Evolutionary conservation across 208 protist species (phyloP).

Genomic region (Leishmania lainsoni): DNA sequence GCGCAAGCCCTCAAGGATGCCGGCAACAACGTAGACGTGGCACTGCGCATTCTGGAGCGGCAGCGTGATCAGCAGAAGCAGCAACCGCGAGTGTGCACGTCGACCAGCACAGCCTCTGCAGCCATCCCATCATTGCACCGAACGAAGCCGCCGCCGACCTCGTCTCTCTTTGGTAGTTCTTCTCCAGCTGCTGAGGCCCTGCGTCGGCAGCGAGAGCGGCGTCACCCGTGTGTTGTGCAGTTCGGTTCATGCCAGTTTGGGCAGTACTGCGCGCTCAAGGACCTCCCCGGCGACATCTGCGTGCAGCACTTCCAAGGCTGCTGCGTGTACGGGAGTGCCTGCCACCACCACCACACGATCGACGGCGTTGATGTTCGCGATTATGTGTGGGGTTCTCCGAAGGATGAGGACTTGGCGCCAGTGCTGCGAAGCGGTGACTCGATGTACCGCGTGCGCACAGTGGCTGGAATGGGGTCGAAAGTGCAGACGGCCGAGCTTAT

Average conservation of each 20-base stretch:
- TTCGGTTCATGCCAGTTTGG: constrained; percentile 73
- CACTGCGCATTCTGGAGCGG: constrained; percentile 50
- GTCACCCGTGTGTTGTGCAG: constrained; percentile 80
- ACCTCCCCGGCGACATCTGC: constrained; percentile 73
- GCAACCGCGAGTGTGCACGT: constrained; percentile 1
- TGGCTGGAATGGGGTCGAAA: constrained; percentile 14
- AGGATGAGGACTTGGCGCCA: not conserved
- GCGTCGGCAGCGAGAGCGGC: constrained; percentile 11
- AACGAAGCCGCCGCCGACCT: not conserved
- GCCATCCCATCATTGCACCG: constrained; percentile 24
- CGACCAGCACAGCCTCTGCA: not conserved
- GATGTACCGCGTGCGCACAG: not conserved
- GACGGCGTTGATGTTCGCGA: constrained; percentile 78
- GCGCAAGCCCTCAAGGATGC: constrained; percentile 68
- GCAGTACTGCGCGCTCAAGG: constrained; percentile 51
- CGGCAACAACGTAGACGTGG: constrained; percentile 50
- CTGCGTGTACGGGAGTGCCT: constrained; percentile 65
- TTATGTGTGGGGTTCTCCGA: constrained; percentile 7
- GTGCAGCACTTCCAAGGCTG: constrained; percentile 71
- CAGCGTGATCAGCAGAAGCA: constrained; percentile 31
- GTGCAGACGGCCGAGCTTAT: constrained; percentile 11
- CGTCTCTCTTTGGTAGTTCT: not conserved
- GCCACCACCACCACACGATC: constrained; percentile 58
- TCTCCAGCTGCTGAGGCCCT: not conserved
- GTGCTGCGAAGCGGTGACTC: constrained; percentile 1